A percentile compares a stretch with the other conserved stretches of the same genome.
These are phyloP conservation scores for Pseudocercospora crystallina DNA, from an alignment of 2,329 filamentous ascomycete genomes.

Conservation along the genomic window DNA sequence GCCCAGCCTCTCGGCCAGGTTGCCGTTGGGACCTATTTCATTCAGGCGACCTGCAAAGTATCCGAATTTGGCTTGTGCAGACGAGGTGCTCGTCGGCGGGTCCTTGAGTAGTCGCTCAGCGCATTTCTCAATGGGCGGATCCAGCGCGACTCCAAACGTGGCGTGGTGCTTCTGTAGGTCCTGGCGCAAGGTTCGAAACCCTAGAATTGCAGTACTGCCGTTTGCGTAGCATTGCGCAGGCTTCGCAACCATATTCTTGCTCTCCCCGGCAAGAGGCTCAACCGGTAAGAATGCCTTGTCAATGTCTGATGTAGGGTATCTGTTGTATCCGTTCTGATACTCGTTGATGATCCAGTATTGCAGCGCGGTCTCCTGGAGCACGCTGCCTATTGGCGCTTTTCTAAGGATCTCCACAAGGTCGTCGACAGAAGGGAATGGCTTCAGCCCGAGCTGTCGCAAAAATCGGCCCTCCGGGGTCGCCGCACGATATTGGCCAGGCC, in stretches of 20 bases:
- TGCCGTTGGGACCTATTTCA: constrained; percentile 63
- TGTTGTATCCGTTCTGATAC: constrained; percentile 71
- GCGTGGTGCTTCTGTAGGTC: constrained; percentile 78
- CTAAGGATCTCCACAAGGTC: constrained; percentile 80
- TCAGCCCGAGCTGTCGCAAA: constrained; percentile 70
- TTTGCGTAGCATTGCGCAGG: constrained; percentile 83
- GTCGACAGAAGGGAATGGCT: constrained; percentile 65
- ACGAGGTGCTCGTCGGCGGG: constrained; percentile 66
- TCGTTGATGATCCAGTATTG: constrained; percentile 81
- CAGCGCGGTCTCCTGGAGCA: constrained; percentile 69
- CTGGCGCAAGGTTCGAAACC: constrained; percentile 72
- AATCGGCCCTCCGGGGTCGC: constrained; percentile 72
- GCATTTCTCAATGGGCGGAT: constrained; percentile 77
- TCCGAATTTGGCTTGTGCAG: constrained; percentile 72
- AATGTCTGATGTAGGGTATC: constrained; percentile 57
- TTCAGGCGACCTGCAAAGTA: constrained; percentile 78
- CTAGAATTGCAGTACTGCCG: constrained; percentile 70
- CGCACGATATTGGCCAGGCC: constrained; percentile 71
- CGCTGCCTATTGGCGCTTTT: constrained; percentile 54
- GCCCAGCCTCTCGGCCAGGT: constrained; percentile 60
- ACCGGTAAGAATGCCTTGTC: constrained; percentile 63
- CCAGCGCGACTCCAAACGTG: constrained; percentile 80
- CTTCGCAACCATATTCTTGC: constrained; percentile 57
- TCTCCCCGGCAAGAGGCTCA: constrained; percentile 64
- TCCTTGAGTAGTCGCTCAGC: constrained; percentile 69